Evolutionary conservation across 2,329 filamentous ascomycete genomes (phyloP), one percentile per base, ranked within the genome.

Genomic region (Penicillium sp.): DNA sequence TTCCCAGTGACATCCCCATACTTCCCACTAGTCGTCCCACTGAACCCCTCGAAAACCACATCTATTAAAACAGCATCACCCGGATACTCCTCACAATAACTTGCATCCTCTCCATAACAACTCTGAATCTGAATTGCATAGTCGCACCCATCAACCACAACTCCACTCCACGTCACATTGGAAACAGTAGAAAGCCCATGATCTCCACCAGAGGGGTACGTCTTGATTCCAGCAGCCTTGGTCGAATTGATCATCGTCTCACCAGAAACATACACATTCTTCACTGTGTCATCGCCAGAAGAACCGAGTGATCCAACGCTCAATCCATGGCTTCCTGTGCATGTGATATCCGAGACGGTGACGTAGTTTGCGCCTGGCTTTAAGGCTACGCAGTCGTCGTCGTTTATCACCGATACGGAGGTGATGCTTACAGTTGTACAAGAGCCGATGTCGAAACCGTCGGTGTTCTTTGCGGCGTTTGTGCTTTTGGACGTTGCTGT

Each of bases 221-320:
- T 67, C 61, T 80, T 81, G 60, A 81, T 79, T 0, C 78, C 78
- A 1, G 69, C 75, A 1, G 78, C 78, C 56, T 80, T 80, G 27
- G 72, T 73, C 2, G 71, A 77, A 22, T 69, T 63, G 25, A 74
- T 66, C 76, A 80, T 78, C 6, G 59, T 71, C 1, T 73, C 75
- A 8, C 71, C 69, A 12, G 66, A 67, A 22, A 79, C 74, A 33
- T 75, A 73, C 23, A 79, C 59, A 51, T 81, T 78, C 48, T 70
- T 60, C 15, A 81, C 78, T 0, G 67, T 69, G 55, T 80, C 77
- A n/a, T 68, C 65, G 6, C 63, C 64, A 7, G 63, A 63, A 37
- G 73, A 73, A 0, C 78, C 79, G 6, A 81, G 65, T 2, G 75
- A 78, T 4, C 79, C 79, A 5, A 81, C 77, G 1, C 75, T 79